Percentiles rank a stretch among this genome's conserved stretches.
Conservation (phyloP, 176 grass and related monocot genomes). For the Tillandsia leiboldiana region DNA sequence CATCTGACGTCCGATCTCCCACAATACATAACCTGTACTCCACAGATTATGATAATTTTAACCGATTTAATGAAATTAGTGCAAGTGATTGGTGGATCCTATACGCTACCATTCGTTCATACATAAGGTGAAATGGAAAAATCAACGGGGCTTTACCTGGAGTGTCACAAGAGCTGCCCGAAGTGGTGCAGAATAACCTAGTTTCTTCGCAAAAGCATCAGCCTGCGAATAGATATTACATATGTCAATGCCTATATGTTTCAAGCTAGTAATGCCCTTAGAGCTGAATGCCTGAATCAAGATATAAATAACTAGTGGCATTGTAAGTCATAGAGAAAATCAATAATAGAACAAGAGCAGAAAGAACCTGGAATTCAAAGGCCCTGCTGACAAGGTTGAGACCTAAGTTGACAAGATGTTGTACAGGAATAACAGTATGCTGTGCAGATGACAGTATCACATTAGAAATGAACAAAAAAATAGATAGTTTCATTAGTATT, state of each 20-base stretch:
- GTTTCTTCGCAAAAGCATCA: constrained; percentile 96
- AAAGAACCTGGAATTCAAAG: constrained; percentile 97
- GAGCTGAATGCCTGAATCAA: not conserved
- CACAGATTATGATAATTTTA: too few species aligned
- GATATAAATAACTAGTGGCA: not conserved
- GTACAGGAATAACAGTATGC: constrained; percentile 94
- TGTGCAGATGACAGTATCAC: constrained; percentile 30
- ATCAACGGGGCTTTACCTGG: not conserved
- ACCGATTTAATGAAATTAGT: too few species aligned
- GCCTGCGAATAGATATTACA: constrained; percentile 41
- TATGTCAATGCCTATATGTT: constrained; percentile 20
- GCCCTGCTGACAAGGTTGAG: constrained; percentile 93
- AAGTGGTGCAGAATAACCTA: constrained; percentile 71
- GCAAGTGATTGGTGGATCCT: too few species aligned
- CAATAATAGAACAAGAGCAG: constrained; percentile 1
- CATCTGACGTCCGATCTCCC: too few species aligned
- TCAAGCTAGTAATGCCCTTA: constrained; percentile 12
- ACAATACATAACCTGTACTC: too few species aligned
- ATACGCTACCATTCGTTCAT: too few species aligned
- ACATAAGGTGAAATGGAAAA: not conserved
- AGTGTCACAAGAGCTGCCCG: constrained; percentile 49
- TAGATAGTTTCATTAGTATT: constrained; percentile 4
- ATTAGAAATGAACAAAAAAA: constrained; percentile 10
- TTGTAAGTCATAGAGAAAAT: not conserved
- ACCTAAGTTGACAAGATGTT: constrained; percentile 81